Base-by-base conservation (phyloP, 768 basidiomycete genomes). In the Neoboletus brunneissimus region DNA sequence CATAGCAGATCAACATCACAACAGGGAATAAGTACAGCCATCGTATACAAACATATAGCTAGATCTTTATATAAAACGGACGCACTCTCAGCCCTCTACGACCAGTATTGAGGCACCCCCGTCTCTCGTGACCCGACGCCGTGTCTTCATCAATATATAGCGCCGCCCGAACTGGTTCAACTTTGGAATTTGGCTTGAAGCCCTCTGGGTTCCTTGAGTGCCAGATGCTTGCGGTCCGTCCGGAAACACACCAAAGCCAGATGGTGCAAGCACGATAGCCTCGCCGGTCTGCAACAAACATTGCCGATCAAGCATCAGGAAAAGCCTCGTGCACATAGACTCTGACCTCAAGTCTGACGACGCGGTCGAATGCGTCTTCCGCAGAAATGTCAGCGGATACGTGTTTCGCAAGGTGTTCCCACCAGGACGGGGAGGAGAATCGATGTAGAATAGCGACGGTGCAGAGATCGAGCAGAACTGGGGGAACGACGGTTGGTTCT, bases 341-440 rank as follows among this genome's bases (percentile, higher is more conserved):
- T 35, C 71, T 62, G 55, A 88, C 88, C 79, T 86, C 77, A 3
- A 89, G 74, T 51, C 66, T 80, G 15, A 87, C 87, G 11, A 89
- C 81, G 48, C 80, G 76, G 56, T 88, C 83, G 56, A 89, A 89
- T 0, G 81, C 85, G 37, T 86, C 83, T 1, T 75, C 78, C 7
- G 74, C 71, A 1, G 80, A 79, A 53, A 88, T 78, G 57, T 87
- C 80, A 0, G 85, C 83, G 0, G 85, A 82, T 5, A 89, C 85
- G 61, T 89, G 87, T 20, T 84, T 80, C 1, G 79, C 74, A 1
- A 90, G 65, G 60, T 89, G 86, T 0, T 83, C 77, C 83, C 86
- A 87, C 88, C 88, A 89, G 2, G 84, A 77, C 0, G 86, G 85
- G 0, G 89, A 89, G 0, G 87, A 87, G 67, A 90, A 90, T 1